Evolutionary conservation across 352 stramenopile genomes (phyloP), one percentile per base, ranked within the genome.

Genomic region (Globisporangium paroecandrum): DNA sequence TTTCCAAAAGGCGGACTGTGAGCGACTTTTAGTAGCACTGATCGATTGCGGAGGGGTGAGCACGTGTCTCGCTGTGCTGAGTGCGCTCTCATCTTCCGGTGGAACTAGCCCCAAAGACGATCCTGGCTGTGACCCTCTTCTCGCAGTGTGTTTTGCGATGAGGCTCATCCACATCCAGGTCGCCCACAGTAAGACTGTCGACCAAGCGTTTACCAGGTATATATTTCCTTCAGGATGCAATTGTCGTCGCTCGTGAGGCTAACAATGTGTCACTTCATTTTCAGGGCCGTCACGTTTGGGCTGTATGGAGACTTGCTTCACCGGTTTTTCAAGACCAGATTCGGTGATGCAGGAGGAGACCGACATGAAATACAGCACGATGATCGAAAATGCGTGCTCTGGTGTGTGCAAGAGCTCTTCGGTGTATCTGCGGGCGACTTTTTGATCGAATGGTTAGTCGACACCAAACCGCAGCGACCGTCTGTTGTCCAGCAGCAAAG

Each of bases 41-140:
- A 36, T 83, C 36, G 79, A 85, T 63, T 83, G 81, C 59, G 79
- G 72, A 58, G 69, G 65, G 6, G 60, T 86, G 27, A 73, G 71
- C 57, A 78, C 78, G 7, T 74, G 77, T 46, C 65, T 89, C 20
- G 76, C 77, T 22, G 62, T 84, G n/a, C 63, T 85, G n/a, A 79
- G 68, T 62, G 66, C 70, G 1, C 64, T 87, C 13, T 18, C 49
- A 4, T 62, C 69, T 9, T 41, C 15, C 3, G 18, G 22, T 13
- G 15, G 12, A 18, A 62, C 27, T 47, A n/a, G 61, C 56, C n/a
- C 15, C 22, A 36, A 25, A 24, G 22, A n/a, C 18, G 47, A 55
- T 38, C 18, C 10, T 20, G 29, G 38, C 1, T n/a, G 15, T 3
- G n/a, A 64, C 22, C 9, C 27, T 43, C 43, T 49, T n/a, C 15